Percentiles rank a stretch among this genome's conserved stretches.
phyloP scores from a whole-genome alignment of 2,329 filamentous ascomycete species.

The Peltaster fructicola region DNA sequence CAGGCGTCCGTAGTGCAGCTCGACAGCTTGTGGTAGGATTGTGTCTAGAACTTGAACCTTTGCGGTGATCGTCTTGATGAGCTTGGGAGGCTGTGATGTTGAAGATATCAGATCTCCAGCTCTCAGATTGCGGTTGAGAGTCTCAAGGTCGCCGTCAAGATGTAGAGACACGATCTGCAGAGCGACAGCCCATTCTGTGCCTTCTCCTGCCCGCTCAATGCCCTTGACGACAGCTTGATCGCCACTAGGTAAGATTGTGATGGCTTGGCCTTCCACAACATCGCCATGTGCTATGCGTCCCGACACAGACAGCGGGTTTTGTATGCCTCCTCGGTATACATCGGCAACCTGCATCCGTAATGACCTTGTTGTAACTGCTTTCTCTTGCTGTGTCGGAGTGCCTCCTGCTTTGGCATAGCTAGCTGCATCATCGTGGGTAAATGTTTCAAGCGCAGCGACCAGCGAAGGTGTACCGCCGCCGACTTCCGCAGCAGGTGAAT shows the following conservation, averaged over 20 bases:
- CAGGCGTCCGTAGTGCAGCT: slow-evolving; percentile 72
- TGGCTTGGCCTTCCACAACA: slow-evolving; percentile 64
- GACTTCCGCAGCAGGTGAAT: slow-evolving; percentile 52
- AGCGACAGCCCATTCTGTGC: slow-evolving; percentile 76
- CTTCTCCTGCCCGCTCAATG: slow-evolving; percentile 56
- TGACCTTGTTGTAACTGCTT: too few relatives aligned
- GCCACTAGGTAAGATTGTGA: slow-evolving; percentile 64
- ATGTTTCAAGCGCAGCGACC: slow-evolving; percentile 69
- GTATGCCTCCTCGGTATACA: slow-evolving; percentile 61
- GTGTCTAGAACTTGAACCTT: slow-evolving; percentile 84
- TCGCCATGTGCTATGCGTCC: slow-evolving; percentile 74
- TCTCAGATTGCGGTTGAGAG: slow-evolving; percentile 42
- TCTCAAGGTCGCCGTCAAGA: slow-evolving; percentile 61
- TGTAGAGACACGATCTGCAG: slow-evolving; percentile 80
- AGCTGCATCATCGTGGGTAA: too few relatives aligned
- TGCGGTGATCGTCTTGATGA: slow-evolving; percentile 56
- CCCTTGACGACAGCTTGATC: slow-evolving; percentile 69
- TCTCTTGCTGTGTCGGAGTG: slow-evolving; percentile 37
- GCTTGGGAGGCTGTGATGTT: slow-evolving; percentile 41
- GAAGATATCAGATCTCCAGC: slow-evolving; percentile 76
- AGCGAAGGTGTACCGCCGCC: slow-evolving; percentile 43
- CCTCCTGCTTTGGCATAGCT: slow-evolving; percentile 30
- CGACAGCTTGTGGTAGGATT: slow-evolving; percentile 71
- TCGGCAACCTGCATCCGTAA: slow-evolving; percentile 77
- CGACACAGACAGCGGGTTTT: slow-evolving; percentile 67